Percentiles rank a stretch among this genome's conserved stretches.
Conservation (phyloP, 1,284 basidiomycete species). For the Lentinula novae-zelandiae region DNA sequence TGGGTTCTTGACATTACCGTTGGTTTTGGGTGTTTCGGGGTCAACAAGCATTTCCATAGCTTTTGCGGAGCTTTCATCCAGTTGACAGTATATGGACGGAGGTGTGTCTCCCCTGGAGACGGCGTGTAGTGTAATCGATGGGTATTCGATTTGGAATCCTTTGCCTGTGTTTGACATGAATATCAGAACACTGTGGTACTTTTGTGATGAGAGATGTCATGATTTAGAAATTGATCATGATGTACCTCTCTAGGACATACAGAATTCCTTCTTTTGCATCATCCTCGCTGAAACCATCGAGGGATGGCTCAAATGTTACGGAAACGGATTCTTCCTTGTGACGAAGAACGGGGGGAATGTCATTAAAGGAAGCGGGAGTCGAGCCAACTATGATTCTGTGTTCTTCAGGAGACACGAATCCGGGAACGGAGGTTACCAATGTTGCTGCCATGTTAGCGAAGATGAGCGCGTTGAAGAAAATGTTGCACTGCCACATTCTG, state of each 20-base stretch:
- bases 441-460: conserved; percentile 17
- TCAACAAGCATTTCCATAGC: conserved; percentile 20
- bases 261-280: conserved; percentile 60
- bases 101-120: conserved; percentile 64
- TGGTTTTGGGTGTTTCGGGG: neutral
- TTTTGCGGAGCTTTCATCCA: conserved; percentile 52
- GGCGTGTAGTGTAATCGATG: conserved; percentile 85
- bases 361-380: conserved; percentile 77
- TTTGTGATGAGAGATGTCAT: conserved; percentile 17
- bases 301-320: conserved; percentile 62
- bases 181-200: conserved; percentile 56
- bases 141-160: conserved; percentile 82
- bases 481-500: neutral
- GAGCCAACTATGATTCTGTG: conserved; percentile 62
- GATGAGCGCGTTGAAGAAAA: neutral
- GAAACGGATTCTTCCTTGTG: conserved; percentile 70
- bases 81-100: conserved; percentile 85
- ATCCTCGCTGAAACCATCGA: conserved; percentile 50
- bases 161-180: conserved; percentile 68
- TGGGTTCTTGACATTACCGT: conserved; percentile 2
- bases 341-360: conserved; percentile 77
- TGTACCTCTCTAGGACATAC: conserved; percentile 79
- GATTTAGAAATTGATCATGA: conserved; percentile 19
- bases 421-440: conserved; percentile 48
- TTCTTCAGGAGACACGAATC: conserved; percentile 65